Evolutionary conservation across 768 basidiomycete genomes (phyloP), one percentile per base, ranked within the genome.

Genomic region (Suillus brevipes): DNA sequence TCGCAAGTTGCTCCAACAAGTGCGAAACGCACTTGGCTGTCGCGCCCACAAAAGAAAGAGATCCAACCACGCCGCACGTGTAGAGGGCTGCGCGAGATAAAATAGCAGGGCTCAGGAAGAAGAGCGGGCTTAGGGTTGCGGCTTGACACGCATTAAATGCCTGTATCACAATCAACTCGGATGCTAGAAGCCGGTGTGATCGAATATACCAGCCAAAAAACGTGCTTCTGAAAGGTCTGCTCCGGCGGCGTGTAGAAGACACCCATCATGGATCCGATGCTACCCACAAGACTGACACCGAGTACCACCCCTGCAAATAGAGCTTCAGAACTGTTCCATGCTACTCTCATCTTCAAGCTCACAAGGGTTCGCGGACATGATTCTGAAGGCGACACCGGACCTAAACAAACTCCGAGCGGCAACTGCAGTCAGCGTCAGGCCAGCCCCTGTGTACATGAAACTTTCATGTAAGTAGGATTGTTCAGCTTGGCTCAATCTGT

Each of bases 341-440:
- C 23, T 45, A 63, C 23, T 45, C 13, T 6, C 28, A 50, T 47
- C 43, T n/a, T 56, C 58, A 18, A 40, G 75, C 86, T 65, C 68
- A 89, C 92, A 94, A 65, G 93, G 93, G 75, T 94, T 94, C 16
- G 91, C 85, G 0, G 89, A 78, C 92, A 95, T 92, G 62, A 95
- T 80, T 63, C 89, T 84, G 78, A 87, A 87, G 3, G 88, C 85
- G 56, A 84, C 72, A 2, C 92, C 89, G 62, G 85, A 85, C 68
- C 77, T 84, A 78, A 92, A 94, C 78, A 94, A 80, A 57, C 86
- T 78, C n/a, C 91, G 86, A 3, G 94, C 94, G n/a, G 86, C 87
- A 16, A 89, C 73, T 0, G 94, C 93, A 1, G 92, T 94, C 42
- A 94, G 75, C 3, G 81, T 81, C 31, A 96, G 85, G 1, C 94